These are phyloP conservation scores for Penicillium sp. DNA, from an alignment of 2,329 filamentous ascomycete genomes.

Conservation along the genomic window DNA sequence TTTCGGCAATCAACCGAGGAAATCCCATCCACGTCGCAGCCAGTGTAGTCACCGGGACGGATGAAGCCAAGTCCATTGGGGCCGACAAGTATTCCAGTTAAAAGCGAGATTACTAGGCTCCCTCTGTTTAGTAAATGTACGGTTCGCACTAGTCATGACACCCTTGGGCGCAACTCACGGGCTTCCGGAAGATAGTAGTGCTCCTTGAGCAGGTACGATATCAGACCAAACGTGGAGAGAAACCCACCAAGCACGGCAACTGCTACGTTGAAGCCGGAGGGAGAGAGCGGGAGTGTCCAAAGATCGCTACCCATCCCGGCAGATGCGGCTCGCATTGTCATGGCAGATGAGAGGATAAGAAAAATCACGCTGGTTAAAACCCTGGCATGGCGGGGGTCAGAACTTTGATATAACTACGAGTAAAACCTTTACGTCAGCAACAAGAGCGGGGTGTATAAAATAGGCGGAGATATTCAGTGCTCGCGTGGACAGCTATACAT, in stretches of 20 bases:
- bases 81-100: conserved; percentile 80
- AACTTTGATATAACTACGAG: too few species aligned
- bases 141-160: too few species aligned
- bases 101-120: conserved; percentile 74
- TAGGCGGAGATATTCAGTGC: too few species aligned
- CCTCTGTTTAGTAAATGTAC: conserved; percentile 11
- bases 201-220: conserved; percentile 88
- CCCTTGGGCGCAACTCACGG: conserved; percentile 58
- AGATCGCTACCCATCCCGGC: too few species aligned
- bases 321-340: too few species aligned
- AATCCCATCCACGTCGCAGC: conserved; percentile 35
- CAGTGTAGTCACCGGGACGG: conserved; percentile 74
- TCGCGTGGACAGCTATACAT: too few species aligned
- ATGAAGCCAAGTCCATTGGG: conserved; percentile 78
- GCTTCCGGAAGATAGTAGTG: conserved; percentile 90
- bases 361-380: too few species aligned
- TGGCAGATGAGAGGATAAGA: too few species aligned
- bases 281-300: conserved; percentile 46
- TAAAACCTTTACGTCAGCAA: too few species aligned
- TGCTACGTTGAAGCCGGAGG: conserved; percentile 83
- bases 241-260: conserved; percentile 83
- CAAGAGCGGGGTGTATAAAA: too few species aligned
- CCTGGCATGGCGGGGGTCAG: too few species aligned
- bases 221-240: conserved; percentile 85
- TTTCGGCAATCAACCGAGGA: conserved; percentile 45